phyloP scores from a whole-genome alignment of 2,329 filamentous ascomycete genomes.

The Cadophora gregata region DNA sequence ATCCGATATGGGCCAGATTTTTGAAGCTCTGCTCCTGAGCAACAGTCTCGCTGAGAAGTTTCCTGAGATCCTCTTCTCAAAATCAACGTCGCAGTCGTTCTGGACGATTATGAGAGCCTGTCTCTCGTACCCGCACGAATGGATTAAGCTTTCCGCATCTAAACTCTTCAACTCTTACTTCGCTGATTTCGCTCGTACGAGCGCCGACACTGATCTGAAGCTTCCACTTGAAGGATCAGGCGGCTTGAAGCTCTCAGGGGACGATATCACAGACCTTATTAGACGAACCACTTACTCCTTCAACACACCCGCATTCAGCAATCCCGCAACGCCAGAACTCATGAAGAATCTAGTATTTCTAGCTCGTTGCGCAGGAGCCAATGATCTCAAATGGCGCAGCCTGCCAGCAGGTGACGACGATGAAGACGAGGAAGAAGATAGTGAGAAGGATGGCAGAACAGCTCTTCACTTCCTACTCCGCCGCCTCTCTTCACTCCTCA shows the following conservation, averaged over 20 bases:
- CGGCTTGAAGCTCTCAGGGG: constrained; percentile 70
- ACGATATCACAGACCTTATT: constrained; percentile 67
- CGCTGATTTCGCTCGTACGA: constrained; percentile 74
- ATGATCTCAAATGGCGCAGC: constrained; percentile 54
- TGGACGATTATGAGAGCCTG: constrained; percentile 75
- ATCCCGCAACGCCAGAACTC: constrained; percentile 78
- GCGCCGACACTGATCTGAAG: constrained; percentile 57
- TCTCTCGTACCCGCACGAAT: constrained; percentile 73
- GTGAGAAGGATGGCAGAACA: constrained; percentile 54
- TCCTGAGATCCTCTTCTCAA: constrained; percentile 66
- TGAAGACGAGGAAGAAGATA: constrained; percentile 50
- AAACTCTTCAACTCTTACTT: constrained; percentile 79
- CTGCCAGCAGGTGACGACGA: constrained; percentile 51
- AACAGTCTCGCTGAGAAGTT: constrained; percentile 71
- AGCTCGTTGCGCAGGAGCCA: constrained; percentile 67
- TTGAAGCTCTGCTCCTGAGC: constrained; percentile 73
- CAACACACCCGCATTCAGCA: constrained; percentile 67
- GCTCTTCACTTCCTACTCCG: constrained; percentile 78
- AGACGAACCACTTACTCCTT: constrained; percentile 59
- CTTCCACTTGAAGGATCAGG: constrained; percentile 72
- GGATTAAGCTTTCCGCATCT: constrained; percentile 79
- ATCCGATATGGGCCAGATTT: constrained; percentile 74
- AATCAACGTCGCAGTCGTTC: constrained; percentile 60
- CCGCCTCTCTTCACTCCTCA: constrained; percentile 78
- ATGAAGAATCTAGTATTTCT: constrained; percentile 86